phyloP scores from a whole-genome alignment of 1,284 basidiomycete genomes.

The Uromyces viciae-fabae region DNA sequence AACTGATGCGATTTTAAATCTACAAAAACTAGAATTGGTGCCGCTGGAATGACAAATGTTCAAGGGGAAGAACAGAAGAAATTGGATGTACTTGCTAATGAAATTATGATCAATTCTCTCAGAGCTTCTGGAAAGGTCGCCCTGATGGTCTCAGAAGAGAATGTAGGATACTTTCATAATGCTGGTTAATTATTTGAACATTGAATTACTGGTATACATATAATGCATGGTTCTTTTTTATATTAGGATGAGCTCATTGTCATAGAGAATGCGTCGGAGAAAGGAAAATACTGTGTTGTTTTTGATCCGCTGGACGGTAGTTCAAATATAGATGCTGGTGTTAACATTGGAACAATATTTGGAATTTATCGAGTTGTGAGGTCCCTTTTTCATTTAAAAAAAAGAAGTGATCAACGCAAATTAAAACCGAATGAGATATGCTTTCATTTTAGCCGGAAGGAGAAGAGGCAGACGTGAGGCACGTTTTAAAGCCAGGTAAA shows the following conservation, averaged over 20 bases:
- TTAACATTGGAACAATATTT: slow-evolving; percentile 99
- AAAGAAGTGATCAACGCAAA: slow-evolving; percentile 20
- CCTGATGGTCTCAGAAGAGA: slow-evolving; percentile 94
- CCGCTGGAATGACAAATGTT: slow-evolving; percentile 92
- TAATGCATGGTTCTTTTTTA: background rate
- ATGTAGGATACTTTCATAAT: slow-evolving; percentile 67
- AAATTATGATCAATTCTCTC: slow-evolving; percentile 93
- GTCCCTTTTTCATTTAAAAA: slow-evolving; percentile 51
- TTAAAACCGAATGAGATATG: slow-evolving; percentile 10
- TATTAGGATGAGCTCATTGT: slow-evolving; percentile 53
- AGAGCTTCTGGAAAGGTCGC: slow-evolving; percentile 90
- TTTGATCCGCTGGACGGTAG: slow-evolving; percentile 98
- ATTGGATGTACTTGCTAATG: slow-evolving; percentile 92
- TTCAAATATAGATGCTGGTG: slow-evolving; percentile 99
- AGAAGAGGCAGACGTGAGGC: slow-evolving; percentile 71
- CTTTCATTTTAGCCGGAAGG: slow-evolving; percentile 63
- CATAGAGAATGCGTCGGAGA: slow-evolving; percentile 53
- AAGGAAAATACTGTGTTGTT: slow-evolving; percentile 82
- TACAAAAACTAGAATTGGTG: slow-evolving; percentile 67
- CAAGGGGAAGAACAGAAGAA: slow-evolving; percentile 99
- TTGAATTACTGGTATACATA: background rate
- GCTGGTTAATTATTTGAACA: background rate
- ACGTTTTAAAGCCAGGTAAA: slow-evolving; percentile 87
- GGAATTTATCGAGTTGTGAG: slow-evolving; percentile 82
- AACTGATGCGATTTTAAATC: background rate